Conservation (phyloP, 2,329 filamentous ascomycete genomes). For the Aaosphaeria pasadenensis region DNA sequence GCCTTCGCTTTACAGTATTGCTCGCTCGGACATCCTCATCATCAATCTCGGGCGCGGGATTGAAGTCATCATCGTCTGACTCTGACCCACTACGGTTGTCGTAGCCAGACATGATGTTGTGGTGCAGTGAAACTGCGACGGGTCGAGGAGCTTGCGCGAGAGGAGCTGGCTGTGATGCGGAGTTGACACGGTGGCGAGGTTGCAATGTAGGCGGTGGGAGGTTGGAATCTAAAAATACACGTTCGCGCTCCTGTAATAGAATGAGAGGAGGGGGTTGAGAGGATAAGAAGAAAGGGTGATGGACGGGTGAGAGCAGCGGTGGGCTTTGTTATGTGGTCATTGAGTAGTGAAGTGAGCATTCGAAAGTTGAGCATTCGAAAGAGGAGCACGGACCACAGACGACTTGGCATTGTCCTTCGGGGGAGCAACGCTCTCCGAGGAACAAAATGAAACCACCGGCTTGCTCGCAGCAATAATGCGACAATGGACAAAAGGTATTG, state of each 20-base stretch:
- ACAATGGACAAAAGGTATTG: too few species aligned
- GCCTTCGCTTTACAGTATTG: conserved; percentile 20
- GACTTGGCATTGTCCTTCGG: too few species aligned
- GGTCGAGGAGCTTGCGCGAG: neutral
- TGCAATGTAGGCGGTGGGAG: neutral
- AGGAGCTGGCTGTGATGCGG: neutral
- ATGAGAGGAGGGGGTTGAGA: neutral
- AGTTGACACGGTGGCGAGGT: too few species aligned
- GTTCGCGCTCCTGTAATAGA: neutral
- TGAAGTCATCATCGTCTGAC: conserved; percentile 80
- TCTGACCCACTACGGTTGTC: conserved; percentile 24
- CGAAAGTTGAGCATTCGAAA: too few species aligned
- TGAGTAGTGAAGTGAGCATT: too few species aligned
- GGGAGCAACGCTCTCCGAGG: too few species aligned
- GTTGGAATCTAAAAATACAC: neutral
- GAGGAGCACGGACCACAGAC: too few species aligned
- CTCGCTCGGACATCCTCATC: conserved; percentile 48
- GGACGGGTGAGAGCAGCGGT: neutral
- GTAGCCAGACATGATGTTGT: conserved; percentile 27
- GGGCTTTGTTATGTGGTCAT: too few species aligned
- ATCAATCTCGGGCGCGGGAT: conserved; percentile 72
- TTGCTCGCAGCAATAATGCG: too few species aligned
- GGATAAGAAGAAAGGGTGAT: neutral
- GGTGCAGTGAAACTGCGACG: conserved; percentile 1
- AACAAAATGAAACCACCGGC: too few species aligned